Base-by-base conservation (phyloP, 2,329 filamentous ascomycete species). In the Teratosphaeria pseudoeucalypti region DNA sequence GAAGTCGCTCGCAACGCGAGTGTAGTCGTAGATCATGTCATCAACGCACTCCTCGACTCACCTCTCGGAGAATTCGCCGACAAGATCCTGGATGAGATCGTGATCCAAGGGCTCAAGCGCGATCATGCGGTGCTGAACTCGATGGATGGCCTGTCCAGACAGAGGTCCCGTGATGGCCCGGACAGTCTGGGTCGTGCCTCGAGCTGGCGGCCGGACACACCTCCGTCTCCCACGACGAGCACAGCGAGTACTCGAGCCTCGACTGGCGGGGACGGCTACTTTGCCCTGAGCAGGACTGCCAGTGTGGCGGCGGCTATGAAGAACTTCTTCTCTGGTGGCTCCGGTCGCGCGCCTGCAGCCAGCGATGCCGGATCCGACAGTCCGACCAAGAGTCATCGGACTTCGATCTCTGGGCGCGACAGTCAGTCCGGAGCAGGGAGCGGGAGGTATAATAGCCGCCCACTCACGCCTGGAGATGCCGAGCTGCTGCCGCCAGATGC, bases 1-100 rank as follows among this genome's bases (percentile, higher is more conserved):
- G 92, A 97, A 70, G 89, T 97, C 37, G 89, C 95, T 63, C 83
- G 87, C 64, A 89, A 94, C 71, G 92, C 91, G 10, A 86, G 85
- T 6, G 81, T 87, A n/a, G 85, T 97, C 53, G 84, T 95, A 34
- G 94, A 99, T 73, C 89, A 88, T 68, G 82, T 97, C 29, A 86
- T 96, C 69, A 82, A 88, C 56, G 82, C 85, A 0, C 79, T 99
- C 12, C 76, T 96, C 6, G 83, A 87, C 56, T 96, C 92, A 0
- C 82, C 87, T 1, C 80, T 96, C 54, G 88, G 87, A 10, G 76
- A 81, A 7, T 81, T 87, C 61, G 86, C 89, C 4, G 86, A 90
- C 64, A 77, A 77, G 27, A 75, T 92, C 34, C 87, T 95, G 70
- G 85, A 89, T 60, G 89, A 95, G 58, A 86, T 92, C 11, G 61